Evolutionary conservation across 169 alveolate genomes (phyloP).

Genomic region (Theileria equi): DNA sequence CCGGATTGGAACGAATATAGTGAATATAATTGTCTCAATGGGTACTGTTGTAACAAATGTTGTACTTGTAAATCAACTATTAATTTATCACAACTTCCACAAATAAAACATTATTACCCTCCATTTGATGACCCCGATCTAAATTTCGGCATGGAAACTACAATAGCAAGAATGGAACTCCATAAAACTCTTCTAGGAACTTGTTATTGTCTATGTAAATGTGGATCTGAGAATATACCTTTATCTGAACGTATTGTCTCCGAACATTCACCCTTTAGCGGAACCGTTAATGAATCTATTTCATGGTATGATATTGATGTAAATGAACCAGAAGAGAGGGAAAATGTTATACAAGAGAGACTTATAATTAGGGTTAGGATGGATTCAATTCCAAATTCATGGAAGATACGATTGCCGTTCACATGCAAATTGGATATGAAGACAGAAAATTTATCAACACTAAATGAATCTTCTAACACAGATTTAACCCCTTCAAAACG

Average conservation of each 20-base stretch:
- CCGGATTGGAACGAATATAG: constrained; percentile 51
- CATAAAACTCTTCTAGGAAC: constrained; percentile 32
- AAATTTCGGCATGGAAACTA: constrained; percentile 36
- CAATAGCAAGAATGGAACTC: constrained; percentile 35
- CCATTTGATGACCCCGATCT: constrained; percentile 2
- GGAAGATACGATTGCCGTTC: constrained; percentile 37
- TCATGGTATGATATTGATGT: constrained; percentile 55
- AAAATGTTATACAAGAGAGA: constrained; percentile 51
- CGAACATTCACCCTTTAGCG: background rate
- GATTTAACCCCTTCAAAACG: background rate
- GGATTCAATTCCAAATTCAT: constrained; percentile 26
- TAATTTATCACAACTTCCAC: background rate
- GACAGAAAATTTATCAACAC: background rate
- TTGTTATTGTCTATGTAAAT: constrained; percentile 47
- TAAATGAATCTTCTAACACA: constrained; percentile 3
- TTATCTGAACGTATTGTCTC: constrained; percentile 38
- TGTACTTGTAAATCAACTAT: constrained; percentile 29
- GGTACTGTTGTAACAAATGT: constrained; percentile 52
- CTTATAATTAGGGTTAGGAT: constrained; percentile 38
- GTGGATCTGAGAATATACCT: constrained; percentile 18
- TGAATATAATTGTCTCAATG: constrained; percentile 44
- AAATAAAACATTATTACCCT: background rate
- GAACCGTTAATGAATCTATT: constrained; percentile 13
- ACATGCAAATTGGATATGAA: constrained; percentile 39
- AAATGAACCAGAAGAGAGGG: constrained; percentile 12